Evolutionary conservation across 2,329 filamentous ascomycete genomes (phyloP).

Genomic region (Paraphoma sp.): DNA sequence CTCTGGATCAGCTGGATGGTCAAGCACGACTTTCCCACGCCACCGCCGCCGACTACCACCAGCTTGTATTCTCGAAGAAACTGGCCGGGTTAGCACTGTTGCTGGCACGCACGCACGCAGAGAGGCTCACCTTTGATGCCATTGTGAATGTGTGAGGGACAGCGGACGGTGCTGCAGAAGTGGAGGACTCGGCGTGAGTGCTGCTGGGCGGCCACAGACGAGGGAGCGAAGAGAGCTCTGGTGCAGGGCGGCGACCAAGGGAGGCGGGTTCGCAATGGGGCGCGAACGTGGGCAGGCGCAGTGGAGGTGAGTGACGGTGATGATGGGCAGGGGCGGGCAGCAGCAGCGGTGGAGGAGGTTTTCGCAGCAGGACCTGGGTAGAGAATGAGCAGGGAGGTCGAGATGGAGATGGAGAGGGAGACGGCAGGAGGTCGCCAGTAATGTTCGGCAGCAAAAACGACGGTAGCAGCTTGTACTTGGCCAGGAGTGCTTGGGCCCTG

Average conservation of each 20-base stretch:
- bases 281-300: neutral
- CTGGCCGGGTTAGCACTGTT: conserved; percentile 43
- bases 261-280: conserved; percentile 10
- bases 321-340: conserved; percentile 5
- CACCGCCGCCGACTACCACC: conserved; percentile 96
- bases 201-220: neutral
- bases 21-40: conserved; percentile 98
- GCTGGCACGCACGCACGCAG: conserved; percentile 2
- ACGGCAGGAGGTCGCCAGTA: conserved; percentile 17
- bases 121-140: conserved; percentile 45
- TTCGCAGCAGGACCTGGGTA: no score
- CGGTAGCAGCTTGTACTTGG: conserved; percentile 20
- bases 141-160: conserved; percentile 31
- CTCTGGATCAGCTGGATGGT: conserved; percentile 84
- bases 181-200: neutral
- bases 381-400: conserved; percentile 2
- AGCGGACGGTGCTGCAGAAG: conserved; percentile 12
- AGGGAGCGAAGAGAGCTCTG: conserved; percentile 6
- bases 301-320: conserved; percentile 1
- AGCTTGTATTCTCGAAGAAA: conserved; percentile 63
- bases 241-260: conserved; percentile 11
- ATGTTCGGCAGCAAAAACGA: conserved; percentile 35
- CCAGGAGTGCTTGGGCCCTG: conserved; percentile 8
- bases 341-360: conserved; percentile 6
- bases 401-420: conserved; percentile 12